Evolutionary conservation across 1,284 basidiomycete genomes (phyloP), one percentile per base, ranked within the genome.

Genomic region (Ceratobasidium sp.): DNA sequence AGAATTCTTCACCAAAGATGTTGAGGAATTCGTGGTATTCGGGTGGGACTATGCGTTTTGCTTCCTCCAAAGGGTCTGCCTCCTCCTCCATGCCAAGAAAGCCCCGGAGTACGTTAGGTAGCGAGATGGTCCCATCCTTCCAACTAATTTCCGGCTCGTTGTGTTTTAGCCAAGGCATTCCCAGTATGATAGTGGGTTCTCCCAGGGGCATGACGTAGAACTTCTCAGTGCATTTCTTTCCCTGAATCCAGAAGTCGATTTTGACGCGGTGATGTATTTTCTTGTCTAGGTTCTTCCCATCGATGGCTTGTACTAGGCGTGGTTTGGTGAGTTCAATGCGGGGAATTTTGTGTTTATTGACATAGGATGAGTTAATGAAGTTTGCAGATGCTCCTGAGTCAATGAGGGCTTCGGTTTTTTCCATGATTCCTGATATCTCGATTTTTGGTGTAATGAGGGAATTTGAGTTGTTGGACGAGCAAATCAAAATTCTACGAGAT

Each of bases 151-250:
- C 18, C 23, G 67, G 54, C 26, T 58, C 41, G 14, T 28, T 32
- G 46, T 46, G 41, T 46, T 71, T 32, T 28, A 55, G 43, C 61
- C 61, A 47, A 47, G 41, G 28, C 44, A 44, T 47, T n/a, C 61
- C 61, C n/a, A 63, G n/a, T 2, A 63, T 49, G 44, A 49, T 18
- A 21, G 41, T 26, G 3, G 26, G 26, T 14, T 63, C 44, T 14
- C 61, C 61, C 18, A 49, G 23, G 7, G 43, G 11, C 61, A 63
- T 63, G 18, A 49, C 61, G 26, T 47, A 63, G 43, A 38, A 38
- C 11, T 38, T 38, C 35, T 38, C 6, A 5, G 4, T 38, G 35
- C 35, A 38, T 4, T 5, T 4, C 4, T 4, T 38, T 38, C 35
- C 35, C 35, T n/a, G 11, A 11, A 38, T 38, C 35, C 11, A 5